Evolutionary conservation across 2,329 filamentous ascomycete genomes (phyloP).

Genomic region (Ophiostoma himal-ulmi): DNA sequence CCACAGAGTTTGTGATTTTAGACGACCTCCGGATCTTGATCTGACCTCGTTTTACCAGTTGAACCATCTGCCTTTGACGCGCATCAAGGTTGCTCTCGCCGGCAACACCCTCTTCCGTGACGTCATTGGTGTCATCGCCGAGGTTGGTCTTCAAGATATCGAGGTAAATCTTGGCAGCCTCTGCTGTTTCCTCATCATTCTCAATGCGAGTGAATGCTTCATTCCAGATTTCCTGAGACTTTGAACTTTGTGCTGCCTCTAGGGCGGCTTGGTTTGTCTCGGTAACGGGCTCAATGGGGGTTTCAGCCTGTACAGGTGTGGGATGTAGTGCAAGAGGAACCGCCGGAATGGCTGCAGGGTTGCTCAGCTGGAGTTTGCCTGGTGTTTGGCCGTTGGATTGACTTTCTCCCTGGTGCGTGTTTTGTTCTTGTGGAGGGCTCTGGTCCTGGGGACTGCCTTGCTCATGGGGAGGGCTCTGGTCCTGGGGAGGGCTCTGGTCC

Average conservation of each 20-base stretch:
- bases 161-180: background rate
- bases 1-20: constrained; percentile 1
- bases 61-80: background rate
- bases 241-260: background rate
- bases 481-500: no score
- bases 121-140: background rate
- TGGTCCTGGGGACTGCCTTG: no score
- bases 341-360: no score
- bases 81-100: background rate
- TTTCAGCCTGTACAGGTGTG: background rate
- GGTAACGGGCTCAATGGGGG: background rate
- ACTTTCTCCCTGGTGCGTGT: background rate
- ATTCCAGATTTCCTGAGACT: background rate
- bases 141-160: background rate
- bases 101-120: background rate
- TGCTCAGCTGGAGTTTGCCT: background rate
- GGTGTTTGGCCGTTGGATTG: background rate
- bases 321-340: background rate
- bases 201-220: background rate
- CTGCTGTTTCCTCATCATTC: background rate
- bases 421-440: background rate
- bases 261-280: background rate
- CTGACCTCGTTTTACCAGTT: background rate
- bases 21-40: background rate
- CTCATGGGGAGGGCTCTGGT: no score